Base-by-base conservation (phyloP, 1,284 basidiomycete genomes). In the Heterobasidion parviporum region DNA sequence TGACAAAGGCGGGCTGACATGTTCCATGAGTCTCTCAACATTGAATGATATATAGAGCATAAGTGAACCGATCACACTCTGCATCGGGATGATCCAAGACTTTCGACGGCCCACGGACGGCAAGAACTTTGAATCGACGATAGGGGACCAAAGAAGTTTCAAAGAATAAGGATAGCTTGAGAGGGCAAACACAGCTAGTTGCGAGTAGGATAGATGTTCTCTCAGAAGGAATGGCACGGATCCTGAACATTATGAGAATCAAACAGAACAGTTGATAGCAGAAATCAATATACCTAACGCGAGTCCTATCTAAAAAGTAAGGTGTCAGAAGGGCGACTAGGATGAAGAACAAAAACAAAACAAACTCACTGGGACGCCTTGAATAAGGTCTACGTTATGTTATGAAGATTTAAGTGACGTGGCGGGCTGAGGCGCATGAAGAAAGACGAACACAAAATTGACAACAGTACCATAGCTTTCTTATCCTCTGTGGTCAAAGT, bases 11-110 rank as follows among this genome's bases (percentile, higher is more conserved):
- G 15, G 35, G 73, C 86, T 68, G 65, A 96, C 95, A 63, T 89
- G 81, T 53, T 90, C 83, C 65, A 99, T 79, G 61, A 97, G 78
- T 59, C 79, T 80, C 63, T 94, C 82, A 8, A 92, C 88, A 62
- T 89, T 84, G 54, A 82, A 73, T 1, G 94, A 91, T 58, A 99
- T 89, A 68, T 91, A 87, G 64, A 94, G 78, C 85, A 99, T 91
- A 61, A 94, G 77, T 50, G 83, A 75, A 32, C 94, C 97, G 49
- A 98, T 91, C 60, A 95, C 82, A 34, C 87, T 70, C 71, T 99
- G 97, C 76, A 99, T 96, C 48, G 97, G 97, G 59, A 99, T 89
- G 66, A 99, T 98, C 97, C 97, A 99, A 58, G 91, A 94, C 72
- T 98, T 99, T 60, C 97, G 80, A 54, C 97, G 83, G 16, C 97